These are phyloP conservation scores for Solanum arcanum DNA, from an alignment of 257 asterid species.

Conservation along the genomic window DNA sequence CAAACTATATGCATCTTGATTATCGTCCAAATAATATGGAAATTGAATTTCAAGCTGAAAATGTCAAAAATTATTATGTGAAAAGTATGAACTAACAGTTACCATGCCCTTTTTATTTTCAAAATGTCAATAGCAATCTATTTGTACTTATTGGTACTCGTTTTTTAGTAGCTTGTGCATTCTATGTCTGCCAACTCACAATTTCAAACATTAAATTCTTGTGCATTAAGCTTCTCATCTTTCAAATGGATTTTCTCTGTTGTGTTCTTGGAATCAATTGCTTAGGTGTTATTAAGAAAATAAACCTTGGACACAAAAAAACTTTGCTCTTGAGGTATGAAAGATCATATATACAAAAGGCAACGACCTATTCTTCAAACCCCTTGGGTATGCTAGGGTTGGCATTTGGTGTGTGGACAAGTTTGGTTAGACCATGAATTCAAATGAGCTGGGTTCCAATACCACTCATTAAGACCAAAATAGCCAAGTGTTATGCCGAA, in stretches of 20 bases:
- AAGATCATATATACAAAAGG: not conserved
- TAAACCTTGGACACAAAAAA: not conserved
- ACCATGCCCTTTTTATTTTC: not conserved
- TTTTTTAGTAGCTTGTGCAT: not conserved
- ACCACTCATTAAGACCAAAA: not conserved
- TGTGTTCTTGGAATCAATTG: not conserved
- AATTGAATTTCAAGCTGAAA: not conserved
- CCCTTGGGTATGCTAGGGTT: no score
- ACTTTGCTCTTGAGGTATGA: not conserved
- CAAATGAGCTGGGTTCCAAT: not conserved
- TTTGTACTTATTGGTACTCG: not conserved
- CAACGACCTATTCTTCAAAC: not conserved
- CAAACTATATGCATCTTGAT: not conserved
- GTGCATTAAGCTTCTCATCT: not conserved
- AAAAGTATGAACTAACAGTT: not conserved
- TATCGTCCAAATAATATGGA: not conserved
- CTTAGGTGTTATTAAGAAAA: not conserved
- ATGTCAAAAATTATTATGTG: not conserved
- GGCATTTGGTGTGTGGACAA: no score
- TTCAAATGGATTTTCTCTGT: not conserved
- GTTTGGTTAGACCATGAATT: not conserved
- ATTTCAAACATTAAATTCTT: not conserved
- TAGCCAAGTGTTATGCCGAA: not conserved
- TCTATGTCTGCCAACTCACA: not conserved
- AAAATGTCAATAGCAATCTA: not conserved